Evolutionary conservation across 768 basidiomycete genomes (phyloP), one percentile per base, ranked within the genome.

Genomic region (Mycena crocata): DNA sequence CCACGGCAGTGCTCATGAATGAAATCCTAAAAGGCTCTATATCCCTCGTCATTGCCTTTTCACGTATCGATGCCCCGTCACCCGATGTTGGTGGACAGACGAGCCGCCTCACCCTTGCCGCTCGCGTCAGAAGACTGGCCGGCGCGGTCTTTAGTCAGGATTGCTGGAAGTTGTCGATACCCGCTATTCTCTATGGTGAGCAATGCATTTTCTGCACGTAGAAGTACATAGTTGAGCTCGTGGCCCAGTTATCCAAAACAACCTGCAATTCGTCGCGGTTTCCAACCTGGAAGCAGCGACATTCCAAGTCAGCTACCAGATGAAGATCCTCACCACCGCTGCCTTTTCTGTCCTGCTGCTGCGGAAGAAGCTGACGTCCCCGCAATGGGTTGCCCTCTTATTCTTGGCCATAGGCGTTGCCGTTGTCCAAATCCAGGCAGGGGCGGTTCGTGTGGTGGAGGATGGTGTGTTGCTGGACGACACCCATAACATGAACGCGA

Each of bases 131-230:
- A 42, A 85, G 84, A 64, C 77, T 95, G 23, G 83, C 80, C 54
- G 84, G 85, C 66, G 92, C 93, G 64, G 84, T 98, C 26, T 93
- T 96, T 79, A 93, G 94, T 68, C 81, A 86, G 15, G 97, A 99
- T 79, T 98, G 97, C 78, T 98, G 96, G 95, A 98, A 98, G 78
- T 81, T 99, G 32, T 95, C 96, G 48, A 95, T 99, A 74, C 97
- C 97, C 26, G 96, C 97, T 56, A 93, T 98, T 75, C 89, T 98
- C 74, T 99, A 98, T 76, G 89, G 89, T 89, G 69, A 67, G 82
- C 67, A 2, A 19, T 26, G 9, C 24, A 28, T 34, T 57, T 52
- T 48, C 19, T n/a, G 13, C 44, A 34, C 46, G 35, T 13, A 6
- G 5, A 64, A 44, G 3, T 12, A 32, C 5, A 52, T 31, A 49